Conservation (phyloP, 352 stramenopile genomes). For the Peronospora belbahrii region DNA sequence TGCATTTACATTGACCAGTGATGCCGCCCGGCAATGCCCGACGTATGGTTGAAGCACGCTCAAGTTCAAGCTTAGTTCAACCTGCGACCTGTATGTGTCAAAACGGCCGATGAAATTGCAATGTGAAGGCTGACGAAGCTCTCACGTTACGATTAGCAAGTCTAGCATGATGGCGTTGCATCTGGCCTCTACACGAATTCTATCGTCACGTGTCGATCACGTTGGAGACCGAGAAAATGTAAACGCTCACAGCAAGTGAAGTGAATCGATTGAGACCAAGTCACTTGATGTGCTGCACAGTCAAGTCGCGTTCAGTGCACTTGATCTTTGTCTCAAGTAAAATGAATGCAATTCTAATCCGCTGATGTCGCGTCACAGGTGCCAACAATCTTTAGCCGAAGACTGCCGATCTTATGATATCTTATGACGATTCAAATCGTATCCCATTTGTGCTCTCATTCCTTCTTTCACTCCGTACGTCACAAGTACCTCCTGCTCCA, state of each 20-base stretch:
- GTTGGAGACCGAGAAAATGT: not conserved
- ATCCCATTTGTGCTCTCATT: slow-evolving; percentile 13
- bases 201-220: not conserved
- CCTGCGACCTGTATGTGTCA: slow-evolving; percentile 6
- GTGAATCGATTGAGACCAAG: slow-evolving; percentile 1
- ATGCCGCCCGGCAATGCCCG: slow-evolving; percentile 12
- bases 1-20: no score
- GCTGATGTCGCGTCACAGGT: slow-evolving; percentile 15
- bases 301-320: slow-evolving; percentile 12
- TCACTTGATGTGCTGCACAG: slow-evolving; percentile 17
- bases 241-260: not conserved
- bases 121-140: no score
- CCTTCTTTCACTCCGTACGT: slow-evolving; percentile 14
- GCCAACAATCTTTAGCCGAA: slow-evolving; percentile 10
- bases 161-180: not conserved
- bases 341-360: no score
- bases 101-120: slow-evolving; percentile 1
- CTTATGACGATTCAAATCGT: not conserved
- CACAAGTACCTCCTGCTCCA: slow-evolving; percentile 6
- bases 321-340: no score
- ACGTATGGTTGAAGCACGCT: slow-evolving; percentile 23
- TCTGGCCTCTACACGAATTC: not conserved
- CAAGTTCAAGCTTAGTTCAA: slow-evolving; percentile 18
- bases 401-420: slow-evolving; percentile 18
- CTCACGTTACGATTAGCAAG: slow-evolving; percentile 15